Evolutionary conservation across 2,329 filamentous ascomycete species (phyloP).

Genomic region (Whalleya microplaca): DNA sequence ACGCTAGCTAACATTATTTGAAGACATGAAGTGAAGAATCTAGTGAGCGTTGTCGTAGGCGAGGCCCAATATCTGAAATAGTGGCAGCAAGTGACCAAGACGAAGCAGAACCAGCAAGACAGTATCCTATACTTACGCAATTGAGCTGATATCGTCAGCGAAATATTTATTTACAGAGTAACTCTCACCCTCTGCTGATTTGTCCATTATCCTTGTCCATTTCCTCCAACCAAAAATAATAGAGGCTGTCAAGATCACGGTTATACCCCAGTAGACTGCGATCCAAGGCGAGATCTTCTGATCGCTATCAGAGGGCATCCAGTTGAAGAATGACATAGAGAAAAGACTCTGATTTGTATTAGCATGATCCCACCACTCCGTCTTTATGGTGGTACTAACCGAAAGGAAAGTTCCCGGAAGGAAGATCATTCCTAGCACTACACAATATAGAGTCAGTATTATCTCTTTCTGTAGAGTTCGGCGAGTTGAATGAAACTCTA

Average conservation of each 20-base stretch:
- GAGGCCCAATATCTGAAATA: no score
- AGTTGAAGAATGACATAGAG: constrained; percentile 29
- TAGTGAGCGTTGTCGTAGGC: no score
- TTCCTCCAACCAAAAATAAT: constrained; percentile 6
- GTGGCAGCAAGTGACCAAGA: no score
- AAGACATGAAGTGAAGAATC: no score
- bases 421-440: constrained; percentile 29
- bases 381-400: constrained; percentile 19
- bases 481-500: background rate
- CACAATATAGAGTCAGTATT: constrained; percentile 14
- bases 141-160: no score
- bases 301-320: constrained; percentile 21
- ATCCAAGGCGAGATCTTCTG: constrained; percentile 25
- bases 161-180: no score
- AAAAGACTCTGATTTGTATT: constrained; percentile 13
- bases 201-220: constrained; percentile 3
- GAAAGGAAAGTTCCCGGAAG: constrained; percentile 30
- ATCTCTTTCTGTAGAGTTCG: constrained; percentile 6
- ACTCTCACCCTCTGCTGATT: no score
- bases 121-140: no score
- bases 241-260: constrained; percentile 12
- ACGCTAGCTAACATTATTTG: no score
- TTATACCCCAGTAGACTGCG: constrained; percentile 18
- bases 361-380: no score
- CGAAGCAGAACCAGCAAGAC: no score